Base-by-base conservation (phyloP, 352 stramenopile genomes). In the Achlya hypogyna region DNA sequence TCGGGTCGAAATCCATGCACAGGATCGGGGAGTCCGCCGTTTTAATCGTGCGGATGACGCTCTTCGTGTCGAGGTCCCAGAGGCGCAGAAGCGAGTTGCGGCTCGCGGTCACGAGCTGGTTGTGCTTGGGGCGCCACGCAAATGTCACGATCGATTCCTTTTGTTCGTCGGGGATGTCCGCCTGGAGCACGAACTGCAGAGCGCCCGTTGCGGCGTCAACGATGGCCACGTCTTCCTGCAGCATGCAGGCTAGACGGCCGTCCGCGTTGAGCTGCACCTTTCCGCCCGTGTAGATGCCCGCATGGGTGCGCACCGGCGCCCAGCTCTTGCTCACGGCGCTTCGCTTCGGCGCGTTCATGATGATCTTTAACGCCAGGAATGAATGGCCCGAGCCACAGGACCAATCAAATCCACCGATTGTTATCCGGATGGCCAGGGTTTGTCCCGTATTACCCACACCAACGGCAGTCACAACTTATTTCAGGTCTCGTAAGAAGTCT, bases 71-170 rank as follows among this genome's bases (percentile, higher is more conserved):
- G 22, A 94, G 72, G 66, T 96, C 85, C 86, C 83, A 96, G 28
- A 95, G 69, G 22, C 86, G 84, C 58, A 96, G 72, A 53, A 96
- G 71, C 56, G 91, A 73, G 65, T 96, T 96, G 63, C 86, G 81
- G 5, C 86, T 86, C 1, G 86, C 84, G 10, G 86, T 95, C 69
- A 94, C 79, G 43, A 96, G 78, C 72, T 96, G 84, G 53, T 91
- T 87, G 63, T 81, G 74, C 18, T 78, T 80, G 0, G 84, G 82
- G 14, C 84, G 80, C 62, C 91, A 76, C 1, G 83, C 77, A 51
- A 95, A 96, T 34, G 84, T 81, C 45, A 93, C 79, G 38, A 96
- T 94, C 54, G 82, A 78, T 63, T 96, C 87, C 63, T 89, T 89
- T 43, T 84, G 71, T 63, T 93, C 84, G 52, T 91, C 75, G 60